Evolutionary conservation across 1,284 basidiomycete genomes (phyloP).

Genomic region (Malassezia obtusa): DNA sequence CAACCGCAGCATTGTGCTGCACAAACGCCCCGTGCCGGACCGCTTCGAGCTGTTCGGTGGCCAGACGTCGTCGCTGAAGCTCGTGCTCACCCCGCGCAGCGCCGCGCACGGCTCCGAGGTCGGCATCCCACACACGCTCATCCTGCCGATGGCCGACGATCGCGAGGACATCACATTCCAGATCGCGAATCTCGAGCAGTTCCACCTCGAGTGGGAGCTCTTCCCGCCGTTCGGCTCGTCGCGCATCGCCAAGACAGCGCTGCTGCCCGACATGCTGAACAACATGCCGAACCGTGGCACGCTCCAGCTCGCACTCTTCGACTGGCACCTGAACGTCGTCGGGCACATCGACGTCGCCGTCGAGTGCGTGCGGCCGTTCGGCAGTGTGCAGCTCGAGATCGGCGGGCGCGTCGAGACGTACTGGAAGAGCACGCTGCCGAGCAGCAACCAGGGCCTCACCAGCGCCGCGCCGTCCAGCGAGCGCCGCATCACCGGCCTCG

Average conservation of each 20-base stretch:
- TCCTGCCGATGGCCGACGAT: constrained; percentile 66
- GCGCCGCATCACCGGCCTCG: constrained; percentile 16
- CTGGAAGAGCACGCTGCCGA: constrained; percentile 47
- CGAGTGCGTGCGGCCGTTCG: constrained; percentile 78
- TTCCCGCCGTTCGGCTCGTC: constrained; percentile 98
- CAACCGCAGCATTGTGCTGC: constrained; percentile 41
- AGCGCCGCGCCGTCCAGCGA: constrained; percentile 6
- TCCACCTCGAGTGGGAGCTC: constrained; percentile 83
- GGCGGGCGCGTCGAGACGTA: constrained; percentile 61
- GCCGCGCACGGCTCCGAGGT: constrained; percentile 66
- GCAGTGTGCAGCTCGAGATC: constrained; percentile 86
- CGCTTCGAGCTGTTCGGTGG: constrained; percentile 40
- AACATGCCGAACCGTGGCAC: constrained; percentile 36
- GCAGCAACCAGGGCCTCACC: constrained; percentile 12
- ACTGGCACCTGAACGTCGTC: constrained; percentile 83
- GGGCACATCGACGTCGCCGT: constrained; percentile 89
- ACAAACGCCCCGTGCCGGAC: constrained; percentile 39
- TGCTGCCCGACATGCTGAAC: constrained; percentile 66
- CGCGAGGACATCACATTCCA: constrained; percentile 83
- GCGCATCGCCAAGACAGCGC: constrained; percentile 85
- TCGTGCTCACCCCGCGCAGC: constrained; percentile 71
- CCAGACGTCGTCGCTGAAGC: constrained; percentile 66
- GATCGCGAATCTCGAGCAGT: constrained; percentile 61
- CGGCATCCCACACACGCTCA: constrained; percentile 51
- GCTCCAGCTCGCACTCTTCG: constrained; percentile 62